Evolutionary conservation across 495 filamentous ascomycete genomes (phyloP).

Genomic region (Cladorrhinum samala): DNA sequence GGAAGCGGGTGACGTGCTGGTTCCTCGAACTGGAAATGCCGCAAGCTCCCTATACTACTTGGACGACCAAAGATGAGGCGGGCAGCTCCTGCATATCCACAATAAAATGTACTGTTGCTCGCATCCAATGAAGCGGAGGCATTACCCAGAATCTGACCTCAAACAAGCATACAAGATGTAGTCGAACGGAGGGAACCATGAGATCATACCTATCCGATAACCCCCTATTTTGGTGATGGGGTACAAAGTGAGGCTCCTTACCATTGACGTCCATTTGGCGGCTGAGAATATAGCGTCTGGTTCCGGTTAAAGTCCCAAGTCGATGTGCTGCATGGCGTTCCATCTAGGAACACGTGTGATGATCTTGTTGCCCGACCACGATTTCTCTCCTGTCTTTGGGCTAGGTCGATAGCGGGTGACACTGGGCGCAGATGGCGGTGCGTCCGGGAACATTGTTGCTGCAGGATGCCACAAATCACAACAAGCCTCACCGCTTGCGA

Average conservation of each 20-base stretch:
- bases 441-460: neutral
- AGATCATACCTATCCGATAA: neutral
- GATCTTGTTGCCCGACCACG: conserved; percentile 1
- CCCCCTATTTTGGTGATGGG: neutral
- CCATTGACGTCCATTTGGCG: neutral
- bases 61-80: no score
- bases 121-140: neutral
- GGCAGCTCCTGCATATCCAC: neutral
- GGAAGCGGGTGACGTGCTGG: neutral
- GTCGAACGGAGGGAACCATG: neutral
- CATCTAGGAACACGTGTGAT: neutral
- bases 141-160: neutral
- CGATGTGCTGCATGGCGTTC: neutral
- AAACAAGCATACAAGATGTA: neutral
- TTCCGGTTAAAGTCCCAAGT: neutral
- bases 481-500: neutral
- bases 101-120: neutral
- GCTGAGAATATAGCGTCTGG: neutral
- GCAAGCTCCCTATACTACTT: neutral
- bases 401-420: neutral
- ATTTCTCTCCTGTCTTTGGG: neutral
- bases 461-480: neutral
- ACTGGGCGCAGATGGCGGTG: neutral
- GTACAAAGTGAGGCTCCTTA: neutral
- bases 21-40: neutral